Evolutionary conservation across 148 eudicot genomes (phyloP).

Genomic region (Rhododendron henanense): DNA sequence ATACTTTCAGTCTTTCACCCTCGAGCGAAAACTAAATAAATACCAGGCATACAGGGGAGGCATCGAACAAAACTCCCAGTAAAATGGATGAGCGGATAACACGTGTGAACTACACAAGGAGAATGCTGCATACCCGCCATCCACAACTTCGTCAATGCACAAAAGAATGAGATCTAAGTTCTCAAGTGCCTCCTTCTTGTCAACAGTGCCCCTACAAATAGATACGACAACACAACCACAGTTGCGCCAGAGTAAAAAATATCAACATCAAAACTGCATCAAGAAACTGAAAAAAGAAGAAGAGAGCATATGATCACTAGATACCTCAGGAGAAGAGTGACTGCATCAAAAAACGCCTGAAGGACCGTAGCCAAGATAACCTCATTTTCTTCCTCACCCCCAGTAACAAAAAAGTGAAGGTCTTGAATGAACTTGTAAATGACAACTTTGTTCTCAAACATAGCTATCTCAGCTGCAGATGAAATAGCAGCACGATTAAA

Average conservation of each 20-base stretch:
- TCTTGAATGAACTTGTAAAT: slow-evolving; percentile 68
- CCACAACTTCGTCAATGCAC: slow-evolving; percentile 71
- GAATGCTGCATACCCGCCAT: slow-evolving; percentile 53
- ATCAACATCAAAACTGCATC: neutral
- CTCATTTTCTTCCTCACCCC: slow-evolving; percentile 69
- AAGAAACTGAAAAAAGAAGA: neutral
- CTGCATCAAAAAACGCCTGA: slow-evolving; percentile 67
- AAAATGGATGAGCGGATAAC: neutral
- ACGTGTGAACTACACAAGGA: neutral
- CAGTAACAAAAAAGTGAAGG: slow-evolving; percentile 65
- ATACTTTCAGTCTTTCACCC: neutral
- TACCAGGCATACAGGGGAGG: neutral
- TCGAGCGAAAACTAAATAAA: neutral
- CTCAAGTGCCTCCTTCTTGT: slow-evolving; percentile 64
- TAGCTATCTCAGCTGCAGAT: slow-evolving; percentile 55
- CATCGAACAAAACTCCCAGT: neutral
- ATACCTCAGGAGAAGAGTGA: slow-evolving; percentile 53
- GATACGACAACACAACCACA: neutral
- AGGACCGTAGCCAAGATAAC: slow-evolving; percentile 50
- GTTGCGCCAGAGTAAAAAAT: neutral
- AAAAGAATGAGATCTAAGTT: slow-evolving; percentile 64
- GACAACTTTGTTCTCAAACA: slow-evolving; percentile 53
- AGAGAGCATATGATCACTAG: neutral
- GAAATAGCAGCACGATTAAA: slow-evolving; percentile 1
- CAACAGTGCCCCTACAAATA: slow-evolving; percentile 45